Evolutionary conservation across 441 rosid genomes (phyloP).

Genomic region (Arabidopsis lyrata): DNA sequence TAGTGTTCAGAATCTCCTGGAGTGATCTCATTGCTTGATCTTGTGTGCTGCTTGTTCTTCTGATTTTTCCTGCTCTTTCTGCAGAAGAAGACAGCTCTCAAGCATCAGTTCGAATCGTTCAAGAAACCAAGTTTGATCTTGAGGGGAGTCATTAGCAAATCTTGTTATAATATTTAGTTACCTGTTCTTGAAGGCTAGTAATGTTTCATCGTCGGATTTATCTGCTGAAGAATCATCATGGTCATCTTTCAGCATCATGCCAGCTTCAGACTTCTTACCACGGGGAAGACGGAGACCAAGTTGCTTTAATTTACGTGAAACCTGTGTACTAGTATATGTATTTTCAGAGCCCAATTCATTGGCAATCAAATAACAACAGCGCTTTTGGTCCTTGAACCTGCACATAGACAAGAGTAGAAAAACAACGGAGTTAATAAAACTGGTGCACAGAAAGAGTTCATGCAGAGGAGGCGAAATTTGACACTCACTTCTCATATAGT

Average conservation of each 20-base stretch:
- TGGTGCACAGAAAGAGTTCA: slow-evolving; percentile 13
- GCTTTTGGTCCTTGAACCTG: slow-evolving; percentile 85
- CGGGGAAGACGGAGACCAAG: slow-evolving; percentile 69
- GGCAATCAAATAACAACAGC: slow-evolving; percentile 86
- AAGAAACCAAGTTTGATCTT: slow-evolving; percentile 23
- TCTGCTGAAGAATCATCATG: slow-evolving; percentile 47
- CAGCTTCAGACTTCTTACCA: slow-evolving; percentile 52
- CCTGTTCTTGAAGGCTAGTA: slow-evolving; percentile 76
- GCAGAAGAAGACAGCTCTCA: slow-evolving; percentile 12
- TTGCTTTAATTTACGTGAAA: slow-evolving; percentile 85
- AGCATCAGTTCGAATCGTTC: slow-evolving; percentile 12
- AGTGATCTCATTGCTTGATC: slow-evolving; percentile 35
- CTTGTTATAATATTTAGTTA: slow-evolving; percentile 32
- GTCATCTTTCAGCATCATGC: slow-evolving; percentile 60
- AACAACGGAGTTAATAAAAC: slow-evolving; percentile 4
- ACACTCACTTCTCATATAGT: slow-evolving; percentile 80
- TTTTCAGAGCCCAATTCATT: slow-evolving; percentile 72
- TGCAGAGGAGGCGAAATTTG: slow-evolving; percentile 23
- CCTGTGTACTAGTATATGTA: slow-evolving; percentile 72
- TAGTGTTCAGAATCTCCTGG: slow-evolving; percentile 44
- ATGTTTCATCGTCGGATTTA: slow-evolving; percentile 66
- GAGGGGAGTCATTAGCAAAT: neutral
- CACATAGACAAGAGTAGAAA: slow-evolving; percentile 9
- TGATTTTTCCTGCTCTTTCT: slow-evolving; percentile 32
- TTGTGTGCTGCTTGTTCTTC: slow-evolving; percentile 42